Evolutionary conservation across 2,329 filamentous ascomycete genomes (phyloP), one percentile per base, ranked within the genome.

Genomic region (Trichoderma sp.): DNA sequence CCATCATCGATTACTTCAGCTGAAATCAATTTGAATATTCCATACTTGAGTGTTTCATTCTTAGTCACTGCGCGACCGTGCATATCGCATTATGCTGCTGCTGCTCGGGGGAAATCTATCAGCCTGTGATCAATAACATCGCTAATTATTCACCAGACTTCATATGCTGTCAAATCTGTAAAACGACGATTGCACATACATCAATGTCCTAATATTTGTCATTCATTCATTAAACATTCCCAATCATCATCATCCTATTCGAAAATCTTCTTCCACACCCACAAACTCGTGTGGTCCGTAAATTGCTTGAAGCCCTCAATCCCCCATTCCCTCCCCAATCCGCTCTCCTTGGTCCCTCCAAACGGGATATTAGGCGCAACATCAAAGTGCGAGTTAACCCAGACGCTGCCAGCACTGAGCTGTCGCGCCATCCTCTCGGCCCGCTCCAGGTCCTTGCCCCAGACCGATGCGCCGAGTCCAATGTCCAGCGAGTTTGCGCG

Each of bases 361-460:
- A 85, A 87, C 0, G 85, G 82, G 3, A 79, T 79, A 2, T 80
- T 74, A 0, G 82, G 79, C 0, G 77, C 75, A 0, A 83, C 50
- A 9, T 83, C 81, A n/a, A 82, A 81, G 59, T 73, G 73, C 7
- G 73, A 81, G 82, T 77, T 91, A 71, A 91, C 86, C 75, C 87
- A 88, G 0, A 90, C 88, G 79, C 87, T 88, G 0, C 89, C 89
- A 2, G 87, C 85, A 77, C 90, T 87, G 30, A 91, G 82, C 4
- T 83, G 84, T 72, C 86, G 86, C 11, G 85, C 81, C 2, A 86
- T 79, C 8, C 82, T 78, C 76, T 85, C 77, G 4, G 83, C 83
- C 1, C 83, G 76, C 71, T 79, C 82, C 32, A 90, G 81, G 72
- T 90, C 83, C 75, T 84, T 82, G 0, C 88, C 89, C 74, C 89